phyloP scores from a whole-genome alignment of 1,139 yeast species.

The Saccharomyces hybrid region DNA sequence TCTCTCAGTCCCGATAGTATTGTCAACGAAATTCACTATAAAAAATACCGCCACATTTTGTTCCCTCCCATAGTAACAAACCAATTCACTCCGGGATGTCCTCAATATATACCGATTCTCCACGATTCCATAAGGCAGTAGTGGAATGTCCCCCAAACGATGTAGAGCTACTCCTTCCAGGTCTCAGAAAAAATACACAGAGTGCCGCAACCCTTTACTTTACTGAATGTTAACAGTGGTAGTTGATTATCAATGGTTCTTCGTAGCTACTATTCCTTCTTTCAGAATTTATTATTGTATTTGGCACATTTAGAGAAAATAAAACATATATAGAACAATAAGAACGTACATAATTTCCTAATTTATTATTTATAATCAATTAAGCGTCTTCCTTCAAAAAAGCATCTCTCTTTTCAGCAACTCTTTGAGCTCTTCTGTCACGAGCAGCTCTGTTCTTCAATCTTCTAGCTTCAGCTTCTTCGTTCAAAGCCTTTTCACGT shows the following conservation, averaged over 20 bases:
- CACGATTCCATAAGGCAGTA: conserved; percentile 1
- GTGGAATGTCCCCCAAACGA: background rate
- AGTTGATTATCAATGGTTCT: too few relatives aligned
- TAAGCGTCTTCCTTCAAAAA: conserved; percentile 50
- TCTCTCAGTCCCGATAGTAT: background rate
- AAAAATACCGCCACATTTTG: background rate
- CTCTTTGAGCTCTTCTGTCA: conserved; percentile 98
- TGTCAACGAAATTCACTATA: background rate
- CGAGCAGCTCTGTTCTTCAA: conserved; percentile 98
- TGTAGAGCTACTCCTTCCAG: too few relatives aligned
- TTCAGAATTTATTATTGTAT: background rate
- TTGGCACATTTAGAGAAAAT: conserved; percentile 1
- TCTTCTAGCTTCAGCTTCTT: conserved; percentile 99
- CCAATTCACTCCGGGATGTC: conserved; percentile 3
- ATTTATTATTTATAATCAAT: conserved; percentile 14
- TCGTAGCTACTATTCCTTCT: background rate
- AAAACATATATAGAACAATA: background rate
- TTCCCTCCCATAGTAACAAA: conserved; percentile 1
- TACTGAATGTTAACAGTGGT: too few relatives aligned
- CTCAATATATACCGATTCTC: conserved; percentile 1
- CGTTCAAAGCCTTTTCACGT: conserved; percentile 98
- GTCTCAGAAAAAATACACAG: too few relatives aligned
- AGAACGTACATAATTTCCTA: conserved; percentile 4
- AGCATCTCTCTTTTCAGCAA: conserved; percentile 97
- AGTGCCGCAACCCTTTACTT: too few relatives aligned